Percentiles rank a stretch among this genome's conserved stretches.
These are phyloP conservation scores for Avena insularis DNA, from an alignment of 176 grass and related monocot genomes.

Conservation along the genomic window DNA sequence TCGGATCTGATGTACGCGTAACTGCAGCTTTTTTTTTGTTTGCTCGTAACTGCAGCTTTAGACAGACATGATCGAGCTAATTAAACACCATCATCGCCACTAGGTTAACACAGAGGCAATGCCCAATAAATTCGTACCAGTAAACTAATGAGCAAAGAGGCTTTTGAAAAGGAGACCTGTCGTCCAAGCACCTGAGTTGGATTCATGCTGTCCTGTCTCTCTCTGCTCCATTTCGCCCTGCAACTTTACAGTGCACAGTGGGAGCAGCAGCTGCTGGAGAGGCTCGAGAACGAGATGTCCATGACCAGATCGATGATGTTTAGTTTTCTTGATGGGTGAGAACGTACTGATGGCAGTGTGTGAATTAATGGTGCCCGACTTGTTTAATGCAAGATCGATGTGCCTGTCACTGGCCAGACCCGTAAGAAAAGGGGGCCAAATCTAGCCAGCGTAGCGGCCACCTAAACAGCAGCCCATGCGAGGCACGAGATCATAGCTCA, in stretches of 20 bases:
- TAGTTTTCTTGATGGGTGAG: neutral
- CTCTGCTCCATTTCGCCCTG: slow-evolving; percentile 14
- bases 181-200: slow-evolving; percentile 1
- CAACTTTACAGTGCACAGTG: slow-evolving; percentile 43
- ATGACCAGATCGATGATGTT: neutral
- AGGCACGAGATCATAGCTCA: slow-evolving; percentile 37
- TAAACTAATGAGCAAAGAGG: slow-evolving; percentile 18
- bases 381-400: slow-evolving; percentile 30
- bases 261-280: neutral
- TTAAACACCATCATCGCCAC: slow-evolving; percentile 16
- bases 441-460: slow-evolving; percentile 23
- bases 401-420: slow-evolving; percentile 28
- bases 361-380: slow-evolving; percentile 23
- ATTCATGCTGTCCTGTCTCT: slow-evolving; percentile 45
- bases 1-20: neutral
- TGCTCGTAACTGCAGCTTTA: no score
- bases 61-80: neutral
- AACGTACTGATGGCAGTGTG: neutral
- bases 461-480: slow-evolving; percentile 27
- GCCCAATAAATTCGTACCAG: slow-evolving; percentile 8
- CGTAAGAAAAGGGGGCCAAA: neutral
- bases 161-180: neutral
- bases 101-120: neutral
- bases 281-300: neutral
- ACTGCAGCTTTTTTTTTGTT: no score